A percentile compares a stretch with the other conserved stretches of the same genome.
These are phyloP conservation scores for Puccinia polysora DNA, from an alignment of 1,284 basidiomycete genomes.

Conservation along the genomic window DNA sequence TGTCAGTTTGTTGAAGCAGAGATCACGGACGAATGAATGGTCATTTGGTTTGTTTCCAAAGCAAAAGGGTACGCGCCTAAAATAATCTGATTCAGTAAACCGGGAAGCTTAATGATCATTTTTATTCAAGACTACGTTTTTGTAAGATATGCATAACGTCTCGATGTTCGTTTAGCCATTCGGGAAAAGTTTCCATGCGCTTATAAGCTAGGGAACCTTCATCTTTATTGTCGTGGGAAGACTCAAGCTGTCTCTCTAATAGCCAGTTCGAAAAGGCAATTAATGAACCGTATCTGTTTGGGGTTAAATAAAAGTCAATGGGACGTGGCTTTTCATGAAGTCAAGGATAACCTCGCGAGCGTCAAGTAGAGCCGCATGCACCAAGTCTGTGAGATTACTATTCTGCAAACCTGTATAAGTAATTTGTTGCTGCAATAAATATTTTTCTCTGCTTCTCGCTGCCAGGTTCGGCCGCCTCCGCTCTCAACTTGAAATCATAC, in stretches of 20 bases:
- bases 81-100: neutral
- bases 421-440: constrained; percentile 65
- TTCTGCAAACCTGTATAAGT: constrained; percentile 69
- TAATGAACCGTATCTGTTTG: constrained; percentile 74
- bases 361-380: constrained; percentile 44
- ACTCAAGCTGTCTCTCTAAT: constrained; percentile 60
- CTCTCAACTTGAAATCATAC: constrained; percentile 73
- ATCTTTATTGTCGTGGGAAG: neutral
- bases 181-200: constrained; percentile 60
- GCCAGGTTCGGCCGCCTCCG: constrained; percentile 72
- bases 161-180: constrained; percentile 73
- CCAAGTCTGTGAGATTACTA: constrained; percentile 44
- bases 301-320: constrained; percentile 88
- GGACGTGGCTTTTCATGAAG: constrained; percentile 66
- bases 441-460: constrained; percentile 67
- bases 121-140: constrained; percentile 40
- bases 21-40: no score
- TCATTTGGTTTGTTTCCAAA: no score
- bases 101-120: neutral
- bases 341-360: constrained; percentile 45
- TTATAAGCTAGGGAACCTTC: constrained; percentile 50
- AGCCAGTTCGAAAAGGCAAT: constrained; percentile 95
- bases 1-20: neutral
- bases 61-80: neutral
- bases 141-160: constrained; percentile 73